A percentile compares a stretch with the other conserved stretches of the same genome.
Evolutionary conservation across 805 yeast genomes (phyloP).

Genomic region (Saturnispora sekii): DNA sequence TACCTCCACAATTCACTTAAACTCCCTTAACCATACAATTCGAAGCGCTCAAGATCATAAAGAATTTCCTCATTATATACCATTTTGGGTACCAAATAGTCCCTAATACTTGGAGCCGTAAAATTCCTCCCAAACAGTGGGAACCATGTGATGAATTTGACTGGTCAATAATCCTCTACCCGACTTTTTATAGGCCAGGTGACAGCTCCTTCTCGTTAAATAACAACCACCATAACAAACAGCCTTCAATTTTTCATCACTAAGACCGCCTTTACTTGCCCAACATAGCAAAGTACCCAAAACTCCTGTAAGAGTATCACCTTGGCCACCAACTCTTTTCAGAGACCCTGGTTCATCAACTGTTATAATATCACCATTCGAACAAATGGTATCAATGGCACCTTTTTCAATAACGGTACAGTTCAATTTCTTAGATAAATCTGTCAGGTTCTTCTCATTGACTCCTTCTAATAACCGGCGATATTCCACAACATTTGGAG

Average conservation of each 20-base stretch:
- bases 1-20: too few species aligned
- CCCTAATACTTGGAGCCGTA: neutral
- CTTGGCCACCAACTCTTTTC: slow-evolving; percentile 93
- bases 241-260: slow-evolving; percentile 33
- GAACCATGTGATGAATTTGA: slow-evolving; percentile 62
- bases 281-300: slow-evolving; percentile 77
- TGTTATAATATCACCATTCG: slow-evolving; percentile 32
- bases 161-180: slow-evolving; percentile 82
- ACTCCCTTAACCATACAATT: too few species aligned
- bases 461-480: slow-evolving; percentile 42
- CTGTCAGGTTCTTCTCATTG: slow-evolving; percentile 25
- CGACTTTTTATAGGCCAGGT: slow-evolving; percentile 50
- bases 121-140: slow-evolving; percentile 41
- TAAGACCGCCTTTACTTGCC: slow-evolving; percentile 51
- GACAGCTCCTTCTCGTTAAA: slow-evolving; percentile 56
- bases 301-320: slow-evolving; percentile 84
- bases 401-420: slow-evolving; percentile 73
- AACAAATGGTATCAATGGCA: slow-evolving; percentile 47
- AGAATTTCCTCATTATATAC: too few species aligned
- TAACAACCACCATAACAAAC: slow-evolving; percentile 67
- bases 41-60: too few species aligned
- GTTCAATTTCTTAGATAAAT: slow-evolving; percentile 41
- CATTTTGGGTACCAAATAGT: neutral
- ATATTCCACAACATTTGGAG: slow-evolving; percentile 89
- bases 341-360: slow-evolving; percentile 49